These are phyloP conservation scores for Willaertia magna DNA, from an alignment of 208 protist genomes.

Conservation along the genomic window DNA sequence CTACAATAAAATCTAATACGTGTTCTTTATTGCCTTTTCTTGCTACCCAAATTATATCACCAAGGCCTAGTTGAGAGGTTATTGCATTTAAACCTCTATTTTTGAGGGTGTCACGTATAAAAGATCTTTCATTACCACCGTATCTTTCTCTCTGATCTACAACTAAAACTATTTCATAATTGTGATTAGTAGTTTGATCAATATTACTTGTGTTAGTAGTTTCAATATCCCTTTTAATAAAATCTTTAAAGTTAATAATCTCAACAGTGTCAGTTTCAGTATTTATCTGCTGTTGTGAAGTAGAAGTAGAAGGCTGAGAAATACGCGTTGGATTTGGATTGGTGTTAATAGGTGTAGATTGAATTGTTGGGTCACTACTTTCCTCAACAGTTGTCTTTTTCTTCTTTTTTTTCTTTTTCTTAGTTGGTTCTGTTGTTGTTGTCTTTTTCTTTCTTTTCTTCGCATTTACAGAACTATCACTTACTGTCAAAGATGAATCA, in stretches of 20 bases:
- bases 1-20: conserved; percentile 27
- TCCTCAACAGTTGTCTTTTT: not conserved
- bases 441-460: not conserved
- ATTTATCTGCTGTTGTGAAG: not conserved
- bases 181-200: not conserved
- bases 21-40: not conserved
- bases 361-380: not conserved
- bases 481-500: too few species aligned
- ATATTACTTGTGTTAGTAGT: not conserved
- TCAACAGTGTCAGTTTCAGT: not conserved
- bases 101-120: conserved; percentile 12
- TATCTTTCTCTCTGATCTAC: conserved; percentile 27
- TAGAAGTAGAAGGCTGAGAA: not conserved
- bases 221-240: not conserved
- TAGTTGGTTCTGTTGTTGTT: not conserved
- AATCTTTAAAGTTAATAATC: not conserved
- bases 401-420: not conserved
- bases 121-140: not conserved
- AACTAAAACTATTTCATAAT: not conserved
- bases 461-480: too few species aligned
- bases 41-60: conserved; percentile 26
- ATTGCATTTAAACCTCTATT: not conserved
- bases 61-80: conserved; percentile 17
- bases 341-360: too few species aligned
- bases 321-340: too few species aligned